A percentile compares a stretch with the other conserved stretches of the same genome.
These are phyloP conservation scores for Apiotrichum veenhuisii DNA, from an alignment of 1,284 basidiomycete species.

Conservation along the genomic window DNA sequence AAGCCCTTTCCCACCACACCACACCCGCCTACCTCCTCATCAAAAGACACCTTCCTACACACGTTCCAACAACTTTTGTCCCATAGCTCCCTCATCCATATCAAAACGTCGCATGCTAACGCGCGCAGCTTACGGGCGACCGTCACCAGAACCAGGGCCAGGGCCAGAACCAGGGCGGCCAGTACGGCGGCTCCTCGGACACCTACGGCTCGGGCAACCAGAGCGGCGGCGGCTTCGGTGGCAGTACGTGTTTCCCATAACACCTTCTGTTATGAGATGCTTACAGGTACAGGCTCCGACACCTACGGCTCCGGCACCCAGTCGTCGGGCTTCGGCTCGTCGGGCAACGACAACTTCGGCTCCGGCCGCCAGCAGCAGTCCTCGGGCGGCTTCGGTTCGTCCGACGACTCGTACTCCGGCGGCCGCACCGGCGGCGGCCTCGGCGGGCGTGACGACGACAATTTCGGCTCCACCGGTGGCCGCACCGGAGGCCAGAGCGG, in stretches of 20 bases:
- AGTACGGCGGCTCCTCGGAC: conserved; percentile 1
- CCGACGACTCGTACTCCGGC: conserved; percentile 5
- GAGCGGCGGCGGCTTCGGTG: background rate
- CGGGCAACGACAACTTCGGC: background rate
- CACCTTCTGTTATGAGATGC: too few species aligned
- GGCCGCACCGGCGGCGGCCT: background rate
- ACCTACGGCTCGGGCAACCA: background rate
- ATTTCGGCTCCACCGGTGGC: conserved; percentile 6
- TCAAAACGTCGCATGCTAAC: too few species aligned
- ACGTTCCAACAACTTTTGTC: too few species aligned
- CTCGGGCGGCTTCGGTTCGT: conserved; percentile 2
- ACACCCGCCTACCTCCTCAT: too few species aligned
- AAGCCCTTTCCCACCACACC: too few species aligned
- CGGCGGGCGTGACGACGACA: conserved; percentile 1
- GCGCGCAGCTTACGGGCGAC: background rate
- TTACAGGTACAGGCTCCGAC: too few species aligned
- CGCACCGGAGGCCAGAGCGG: background rate
- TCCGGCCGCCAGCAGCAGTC: background rate
- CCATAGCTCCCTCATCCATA: too few species aligned
- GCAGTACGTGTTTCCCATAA: too few species aligned
- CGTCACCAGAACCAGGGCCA: background rate
- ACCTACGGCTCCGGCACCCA: conserved; percentile 8
- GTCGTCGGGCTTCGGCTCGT: conserved; percentile 5
- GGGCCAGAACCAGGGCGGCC: background rate
- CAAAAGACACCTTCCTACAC: too few species aligned